phyloP scores from a whole-genome alignment of 345 rosid genomes.

The Populus alba region DNA sequence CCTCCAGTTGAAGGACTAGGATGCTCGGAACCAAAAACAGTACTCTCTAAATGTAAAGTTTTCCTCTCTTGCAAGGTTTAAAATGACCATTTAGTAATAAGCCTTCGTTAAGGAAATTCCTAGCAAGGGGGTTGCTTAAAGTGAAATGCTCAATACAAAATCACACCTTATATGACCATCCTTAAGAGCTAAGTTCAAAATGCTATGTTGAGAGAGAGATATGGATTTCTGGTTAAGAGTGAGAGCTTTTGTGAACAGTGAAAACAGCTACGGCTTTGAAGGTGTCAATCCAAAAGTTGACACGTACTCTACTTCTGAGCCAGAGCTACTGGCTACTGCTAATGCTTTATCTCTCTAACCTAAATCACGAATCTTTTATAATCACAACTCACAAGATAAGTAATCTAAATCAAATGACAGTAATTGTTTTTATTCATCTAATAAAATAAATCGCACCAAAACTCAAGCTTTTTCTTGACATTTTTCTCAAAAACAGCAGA shows the following conservation, averaged over 20 bases:
- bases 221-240: neutral
- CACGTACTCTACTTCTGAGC: neutral
- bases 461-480: neutral
- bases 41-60: too few relatives aligned
- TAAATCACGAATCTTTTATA: too few relatives aligned
- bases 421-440: neutral
- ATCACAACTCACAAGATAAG: too few relatives aligned
- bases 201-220: neutral
- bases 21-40: too few relatives aligned
- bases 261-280: neutral
- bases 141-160: too few relatives aligned
- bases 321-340: too few relatives aligned
- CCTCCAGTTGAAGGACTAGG: neutral
- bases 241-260: neutral
- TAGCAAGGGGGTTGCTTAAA: too few relatives aligned
- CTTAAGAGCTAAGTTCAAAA: neutral
- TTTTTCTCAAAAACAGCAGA: neutral
- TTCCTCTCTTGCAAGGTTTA: too few relatives aligned
- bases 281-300: neutral
- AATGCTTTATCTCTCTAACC: too few relatives aligned
- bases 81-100: too few relatives aligned
- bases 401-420: neutral
- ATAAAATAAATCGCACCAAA: neutral
- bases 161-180: too few relatives aligned
- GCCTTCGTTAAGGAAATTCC: too few relatives aligned